phyloP scores from a whole-genome alignment of 768 basidiomycete genomes.

The Amanita pseudoporphyria region DNA sequence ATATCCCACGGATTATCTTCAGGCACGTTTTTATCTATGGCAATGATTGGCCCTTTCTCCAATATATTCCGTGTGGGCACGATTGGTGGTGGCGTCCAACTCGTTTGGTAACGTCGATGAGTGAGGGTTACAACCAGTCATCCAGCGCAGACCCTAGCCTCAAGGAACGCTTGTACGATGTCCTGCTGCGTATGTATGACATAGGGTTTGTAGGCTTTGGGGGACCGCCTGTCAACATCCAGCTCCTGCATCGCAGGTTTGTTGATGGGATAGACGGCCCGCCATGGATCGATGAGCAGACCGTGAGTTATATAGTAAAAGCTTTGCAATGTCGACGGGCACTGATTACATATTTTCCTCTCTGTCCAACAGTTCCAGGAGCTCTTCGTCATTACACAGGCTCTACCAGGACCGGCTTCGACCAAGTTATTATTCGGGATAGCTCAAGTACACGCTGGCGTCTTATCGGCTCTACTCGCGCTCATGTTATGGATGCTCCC shows the following conservation, averaged over 20 bases:
- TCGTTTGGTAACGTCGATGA: neutral
- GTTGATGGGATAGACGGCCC: slow-evolving; percentile 24
- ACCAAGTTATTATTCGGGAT: slow-evolving; percentile 42
- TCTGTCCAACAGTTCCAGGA: slow-evolving; percentile 27
- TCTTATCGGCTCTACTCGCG: slow-evolving; percentile 29
- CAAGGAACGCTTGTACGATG: neutral
- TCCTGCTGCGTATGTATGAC: slow-evolving; percentile 21
- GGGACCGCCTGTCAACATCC: slow-evolving; percentile 40
- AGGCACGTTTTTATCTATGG: too few relatives aligned
- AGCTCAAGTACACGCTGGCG: slow-evolving; percentile 30
- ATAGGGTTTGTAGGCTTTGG: slow-evolving; percentile 39
- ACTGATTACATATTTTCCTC: too few relatives aligned
- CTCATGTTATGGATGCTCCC: slow-evolving; percentile 40
- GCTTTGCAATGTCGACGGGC: neutral
- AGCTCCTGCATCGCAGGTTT: slow-evolving; percentile 32
- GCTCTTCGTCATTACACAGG: slow-evolving; percentile 36
- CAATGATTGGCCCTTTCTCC: too few relatives aligned
- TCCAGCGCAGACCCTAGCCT: neutral
- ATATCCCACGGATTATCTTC: too few relatives aligned
- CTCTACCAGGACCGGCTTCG: slow-evolving; percentile 38
- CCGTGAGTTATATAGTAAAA: slow-evolving; percentile 19
- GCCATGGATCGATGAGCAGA: slow-evolving; percentile 33
- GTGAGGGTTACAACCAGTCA: neutral
- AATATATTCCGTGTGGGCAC: too few relatives aligned
- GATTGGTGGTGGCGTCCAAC: too few relatives aligned